phyloP scores from a whole-genome alignment of 108 stramenopile species.

The Discostella stelligeroides region DNA sequence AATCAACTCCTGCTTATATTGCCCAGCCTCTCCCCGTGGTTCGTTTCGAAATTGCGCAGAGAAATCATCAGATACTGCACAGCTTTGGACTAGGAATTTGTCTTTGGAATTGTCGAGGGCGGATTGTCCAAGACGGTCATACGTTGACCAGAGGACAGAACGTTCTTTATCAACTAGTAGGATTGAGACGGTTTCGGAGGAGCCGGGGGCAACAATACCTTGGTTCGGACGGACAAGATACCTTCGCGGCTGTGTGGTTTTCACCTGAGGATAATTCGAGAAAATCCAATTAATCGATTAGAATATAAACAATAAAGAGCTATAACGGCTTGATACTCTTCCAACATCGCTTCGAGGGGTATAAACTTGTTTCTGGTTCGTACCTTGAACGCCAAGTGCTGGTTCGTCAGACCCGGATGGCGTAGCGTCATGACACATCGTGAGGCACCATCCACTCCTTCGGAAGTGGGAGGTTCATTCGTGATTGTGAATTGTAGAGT shows the following conservation, averaged over 20 bases:
- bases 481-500: conserved; percentile 77
- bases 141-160: conserved; percentile 77
- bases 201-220: conserved; percentile 80
- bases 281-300: not conserved
- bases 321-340: too few species aligned
- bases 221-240: conserved; percentile 93
- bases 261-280: conserved; percentile 60
- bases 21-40: conserved; percentile 26
- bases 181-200: conserved; percentile 77
- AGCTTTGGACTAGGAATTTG: conserved; percentile 89
- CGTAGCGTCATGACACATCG: conserved; percentile 69
- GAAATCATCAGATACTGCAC: conserved; percentile 61
- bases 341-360: too few species aligned
- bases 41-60: conserved; percentile 36
- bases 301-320: not conserved
- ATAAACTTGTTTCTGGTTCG: too few species aligned
- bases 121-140: conserved; percentile 86
- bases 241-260: conserved; percentile 91
- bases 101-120: conserved; percentile 92
- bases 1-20: conserved; percentile 59
- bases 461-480: conserved; percentile 27
- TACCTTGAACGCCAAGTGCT: conserved; percentile 57
- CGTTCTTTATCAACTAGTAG: conserved; percentile 90
- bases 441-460: conserved; percentile 54
- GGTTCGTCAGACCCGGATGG: conserved; percentile 66